Evolutionary conservation across 495 filamentous ascomycete species (phyloP).

Genomic region (Hypoxylon trugodes): DNA sequence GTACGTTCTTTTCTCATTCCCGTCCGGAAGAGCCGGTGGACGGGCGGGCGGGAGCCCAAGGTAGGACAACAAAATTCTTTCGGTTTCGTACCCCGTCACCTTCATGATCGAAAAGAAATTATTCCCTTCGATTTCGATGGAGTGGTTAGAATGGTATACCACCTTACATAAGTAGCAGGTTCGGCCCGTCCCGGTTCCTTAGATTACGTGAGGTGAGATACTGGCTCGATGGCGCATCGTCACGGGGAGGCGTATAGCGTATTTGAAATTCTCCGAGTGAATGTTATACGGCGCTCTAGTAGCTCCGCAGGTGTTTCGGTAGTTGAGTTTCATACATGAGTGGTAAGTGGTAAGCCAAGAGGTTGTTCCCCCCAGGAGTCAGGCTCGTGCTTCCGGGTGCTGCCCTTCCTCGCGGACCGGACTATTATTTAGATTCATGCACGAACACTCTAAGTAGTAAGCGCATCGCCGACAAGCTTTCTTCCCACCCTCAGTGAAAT

Average conservation of each 20-base stretch:
- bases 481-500: conserved; percentile 1
- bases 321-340: conserved; percentile 34
- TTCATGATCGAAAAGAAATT: conserved; percentile 9
- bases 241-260: no score
- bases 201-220: conserved; percentile 4
- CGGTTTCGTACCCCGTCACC: neutral
- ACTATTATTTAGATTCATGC: conserved; percentile 21
- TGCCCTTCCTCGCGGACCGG: conserved; percentile 10
- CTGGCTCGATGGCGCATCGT: conserved; percentile 2
- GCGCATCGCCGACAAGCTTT: conserved; percentile 33
- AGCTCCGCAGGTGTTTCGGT: conserved; percentile 31
- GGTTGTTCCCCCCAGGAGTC: conserved; percentile 6
- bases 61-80: conserved; percentile 2
- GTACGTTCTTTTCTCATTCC: conserved; percentile 16
- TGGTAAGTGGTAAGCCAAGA: neutral
- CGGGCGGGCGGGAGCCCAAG: neutral
- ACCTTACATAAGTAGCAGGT: conserved; percentile 36
- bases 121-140: conserved; percentile 12
- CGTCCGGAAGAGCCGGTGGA: conserved; percentile 9
- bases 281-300: conserved; percentile 6
- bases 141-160: conserved; percentile 17
- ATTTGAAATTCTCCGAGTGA: conserved; percentile 22
- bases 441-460: conserved; percentile 34
- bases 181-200: conserved; percentile 22
- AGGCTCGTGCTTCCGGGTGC: conserved; percentile 37